phyloP scores from a whole-genome alignment of 2,329 filamentous ascomycete species.

The Chrysosporium keratinophilum region DNA sequence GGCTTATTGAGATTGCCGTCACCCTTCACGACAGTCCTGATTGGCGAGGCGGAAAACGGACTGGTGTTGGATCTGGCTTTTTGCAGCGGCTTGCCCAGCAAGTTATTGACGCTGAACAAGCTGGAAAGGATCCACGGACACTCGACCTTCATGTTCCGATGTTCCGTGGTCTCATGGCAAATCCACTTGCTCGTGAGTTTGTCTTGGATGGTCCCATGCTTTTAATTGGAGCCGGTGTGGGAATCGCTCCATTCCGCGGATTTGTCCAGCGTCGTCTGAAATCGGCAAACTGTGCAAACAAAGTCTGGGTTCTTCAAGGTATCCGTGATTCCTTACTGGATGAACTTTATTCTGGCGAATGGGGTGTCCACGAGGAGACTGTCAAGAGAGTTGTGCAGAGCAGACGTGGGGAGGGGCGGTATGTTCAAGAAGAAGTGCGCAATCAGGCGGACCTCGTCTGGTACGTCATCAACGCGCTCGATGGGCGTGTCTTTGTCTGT shows the following conservation, averaged over 20 bases:
- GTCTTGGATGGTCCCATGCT: conserved; percentile 94
- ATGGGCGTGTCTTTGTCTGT: conserved; percentile 92
- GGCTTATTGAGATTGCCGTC: conserved; percentile 91
- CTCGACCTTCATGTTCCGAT: conserved; percentile 73
- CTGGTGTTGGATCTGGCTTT: conserved; percentile 84
- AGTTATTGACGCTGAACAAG: conserved; percentile 57
- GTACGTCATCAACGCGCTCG: conserved; percentile 94
- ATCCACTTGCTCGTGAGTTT: conserved; percentile 85
- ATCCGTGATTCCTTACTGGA: conserved; percentile 89
- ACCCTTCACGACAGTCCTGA: conserved; percentile 80
- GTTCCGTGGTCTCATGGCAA: conserved; percentile 97
- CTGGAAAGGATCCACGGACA: conserved; percentile 42
- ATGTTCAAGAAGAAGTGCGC: conserved; percentile 91
- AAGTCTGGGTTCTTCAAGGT: conserved; percentile 93
- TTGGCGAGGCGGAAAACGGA: conserved; percentile 62
- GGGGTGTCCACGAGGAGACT: conserved; percentile 83
- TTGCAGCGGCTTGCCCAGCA: conserved; percentile 73
- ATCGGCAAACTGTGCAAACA: conserved; percentile 93
- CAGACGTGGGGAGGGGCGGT: conserved; percentile 66
- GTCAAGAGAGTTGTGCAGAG: conserved; percentile 74
- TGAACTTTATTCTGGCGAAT: conserved; percentile 92
- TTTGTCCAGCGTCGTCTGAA: conserved; percentile 91
- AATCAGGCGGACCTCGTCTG: conserved; percentile 93
- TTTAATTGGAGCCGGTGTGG: conserved; percentile 89
- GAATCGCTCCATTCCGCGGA: conserved; percentile 92